phyloP scores from a whole-genome alignment of 2,329 filamentous ascomycete genomes.

The Penicillium aurantiogriseum region DNA sequence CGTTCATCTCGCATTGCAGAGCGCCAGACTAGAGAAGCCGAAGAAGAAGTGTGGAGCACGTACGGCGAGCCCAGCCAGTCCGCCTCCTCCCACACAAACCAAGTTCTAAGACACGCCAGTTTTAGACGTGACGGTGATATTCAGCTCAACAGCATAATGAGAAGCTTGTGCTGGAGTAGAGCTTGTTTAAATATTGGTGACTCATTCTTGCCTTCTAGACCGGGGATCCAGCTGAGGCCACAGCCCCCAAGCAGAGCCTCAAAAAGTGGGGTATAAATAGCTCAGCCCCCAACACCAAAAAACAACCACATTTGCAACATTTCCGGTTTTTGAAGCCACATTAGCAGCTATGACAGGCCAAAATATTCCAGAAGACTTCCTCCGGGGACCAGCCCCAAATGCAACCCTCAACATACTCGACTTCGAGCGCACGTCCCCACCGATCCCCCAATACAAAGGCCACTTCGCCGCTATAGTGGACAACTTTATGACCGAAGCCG shows the following conservation, averaged over 20 bases:
- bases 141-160: not conserved
- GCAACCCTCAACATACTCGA: conserved; percentile 54
- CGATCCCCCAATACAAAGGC: conserved; percentile 54
- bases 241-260: not conserved
- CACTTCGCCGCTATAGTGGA: conserved; percentile 63
- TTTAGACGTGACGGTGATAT: not conserved
- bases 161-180: not conserved
- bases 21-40: not conserved
- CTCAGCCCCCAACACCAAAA: not conserved
- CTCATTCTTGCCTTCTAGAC: not conserved
- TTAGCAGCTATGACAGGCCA: not conserved
- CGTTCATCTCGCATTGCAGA: not conserved
- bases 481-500: conserved; percentile 59
- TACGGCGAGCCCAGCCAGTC: not conserved
- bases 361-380: conserved; percentile 28
- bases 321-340: not conserved
- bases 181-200: not conserved
- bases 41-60: not conserved
- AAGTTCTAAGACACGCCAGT: not conserved
- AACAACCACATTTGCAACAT: not conserved
- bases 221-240: too few species aligned
- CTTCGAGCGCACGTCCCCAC: conserved; percentile 47
- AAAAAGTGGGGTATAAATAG: not conserved
- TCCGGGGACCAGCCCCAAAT: conserved; percentile 36
- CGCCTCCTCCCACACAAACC: not conserved